Base-by-base conservation (phyloP, 495 filamentous ascomycete genomes). In the Aspergillus bridgeri region DNA sequence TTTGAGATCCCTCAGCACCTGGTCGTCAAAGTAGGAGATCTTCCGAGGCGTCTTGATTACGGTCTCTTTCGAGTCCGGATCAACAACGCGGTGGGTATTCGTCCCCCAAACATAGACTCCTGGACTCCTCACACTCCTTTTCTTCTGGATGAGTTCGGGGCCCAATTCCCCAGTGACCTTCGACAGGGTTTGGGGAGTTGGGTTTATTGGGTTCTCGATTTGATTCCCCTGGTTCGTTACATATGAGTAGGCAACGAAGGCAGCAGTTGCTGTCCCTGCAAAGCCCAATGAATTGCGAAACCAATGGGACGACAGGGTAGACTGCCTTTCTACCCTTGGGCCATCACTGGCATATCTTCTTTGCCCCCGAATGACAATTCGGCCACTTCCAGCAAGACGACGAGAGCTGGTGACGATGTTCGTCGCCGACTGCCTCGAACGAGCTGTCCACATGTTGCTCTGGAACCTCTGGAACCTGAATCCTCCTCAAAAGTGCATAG, bases 21-120 rank as follows among this genome's bases (percentile, higher is more conserved):
- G 81, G n/a, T 85, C 88, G 60, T 97, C 85, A 66, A 98, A 98
- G 67, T 86, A 96, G 5, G 81, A 59, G 64, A 98, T 83, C 45
- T 89, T 82, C 51, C 89, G 81, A 9, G 94, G 92, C 1, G 79
- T 84, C 69, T 95, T 96, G 61, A 98, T 80, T 46, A 84, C 70
- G 21, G 71, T 72, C 48, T 96, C 91, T 43, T 87, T 80, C 5
- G 88, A 94, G 58, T 88, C 89, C 1, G 93, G 92, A 24, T 91
- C 93, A 24, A 86, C 90, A 3, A 97, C 93, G 53, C 79, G 76
- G 42, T 92, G 89, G n/a, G 75, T 79, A 65, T 98, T 98, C 2
- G 87, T 89, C 17, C 94, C 94, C 93, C 94, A 98, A 24, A 86
- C 84, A 74, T 96, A 96, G 2, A 97, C 87, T 0, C 90, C 94